A percentile compares a stretch with the other conserved stretches of the same genome.
Conservation (phyloP, 2,329 filamentous ascomycete genomes). For the Tolypocladium endophyticum region DNA sequence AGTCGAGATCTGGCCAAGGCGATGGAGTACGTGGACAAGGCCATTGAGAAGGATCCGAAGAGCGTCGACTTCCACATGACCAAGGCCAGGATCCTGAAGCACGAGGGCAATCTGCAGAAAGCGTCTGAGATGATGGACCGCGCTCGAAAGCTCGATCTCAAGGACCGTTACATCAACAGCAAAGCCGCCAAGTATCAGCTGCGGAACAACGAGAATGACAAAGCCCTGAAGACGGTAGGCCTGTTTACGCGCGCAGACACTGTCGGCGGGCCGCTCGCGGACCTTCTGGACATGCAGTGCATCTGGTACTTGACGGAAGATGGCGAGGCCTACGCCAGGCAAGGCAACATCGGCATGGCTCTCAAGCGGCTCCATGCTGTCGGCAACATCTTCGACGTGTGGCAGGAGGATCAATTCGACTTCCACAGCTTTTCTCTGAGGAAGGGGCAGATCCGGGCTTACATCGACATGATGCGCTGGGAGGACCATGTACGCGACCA, state of each 20-base stretch:
- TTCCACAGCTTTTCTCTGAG: conserved; percentile 97
- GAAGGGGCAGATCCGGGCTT: conserved; percentile 90
- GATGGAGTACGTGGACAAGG: conserved; percentile 70
- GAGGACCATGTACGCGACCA: conserved; percentile 86
- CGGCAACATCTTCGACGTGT: conserved; percentile 88
- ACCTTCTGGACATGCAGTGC: conserved; percentile 96
- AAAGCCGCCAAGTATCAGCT: conserved; percentile 97
- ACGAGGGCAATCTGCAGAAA: conserved; percentile 67
- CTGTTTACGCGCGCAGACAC: conserved; percentile 91
- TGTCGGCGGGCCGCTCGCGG: conserved; percentile 74
- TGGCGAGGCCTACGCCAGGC: conserved; percentile 76
- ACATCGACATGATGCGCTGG: conserved; percentile 94
- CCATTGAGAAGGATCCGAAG: conserved; percentile 67
- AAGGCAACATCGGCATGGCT: conserved; percentile 72
- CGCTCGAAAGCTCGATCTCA: conserved; percentile 74
- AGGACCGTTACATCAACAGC: conserved; percentile 95
- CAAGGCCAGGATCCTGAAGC: conserved; percentile 90
- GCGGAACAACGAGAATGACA: conserved; percentile 81
- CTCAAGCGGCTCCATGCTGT: conserved; percentile 87
- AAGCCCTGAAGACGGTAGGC: conserved; percentile 77
- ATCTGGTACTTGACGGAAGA: conserved; percentile 96
- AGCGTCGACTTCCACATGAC: conserved; percentile 92
- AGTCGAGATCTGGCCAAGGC: conserved; percentile 80
- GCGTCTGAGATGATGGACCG: conserved; percentile 83
- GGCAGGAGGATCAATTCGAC: conserved; percentile 98